Conservation (phyloP, 176 grass and related monocot genomes). For the Bothriochloa decipiens region DNA sequence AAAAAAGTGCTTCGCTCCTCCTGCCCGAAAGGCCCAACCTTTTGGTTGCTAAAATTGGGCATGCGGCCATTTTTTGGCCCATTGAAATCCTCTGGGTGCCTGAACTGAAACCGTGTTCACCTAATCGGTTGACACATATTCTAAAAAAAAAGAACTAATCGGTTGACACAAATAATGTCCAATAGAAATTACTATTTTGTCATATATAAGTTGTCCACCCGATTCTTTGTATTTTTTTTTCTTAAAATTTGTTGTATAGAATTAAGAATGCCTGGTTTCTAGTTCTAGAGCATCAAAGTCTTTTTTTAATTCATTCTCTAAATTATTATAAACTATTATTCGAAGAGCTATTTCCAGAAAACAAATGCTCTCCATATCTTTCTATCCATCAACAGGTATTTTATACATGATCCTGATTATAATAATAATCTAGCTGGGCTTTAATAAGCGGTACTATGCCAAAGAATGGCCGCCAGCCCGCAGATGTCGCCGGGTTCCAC, state of each 20-base stretch:
- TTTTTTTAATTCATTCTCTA: neutral
- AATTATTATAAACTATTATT: neutral
- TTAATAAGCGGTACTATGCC: neutral
- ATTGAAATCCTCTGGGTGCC: neutral
- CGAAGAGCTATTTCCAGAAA: too few relatives aligned
- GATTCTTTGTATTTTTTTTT: too few relatives aligned
- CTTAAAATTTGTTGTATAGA: too few relatives aligned
- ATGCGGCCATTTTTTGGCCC: neutral
- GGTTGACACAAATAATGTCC: neutral
- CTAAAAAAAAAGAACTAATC: too few relatives aligned
- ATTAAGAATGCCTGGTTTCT: neutral
- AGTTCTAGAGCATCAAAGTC: neutral
- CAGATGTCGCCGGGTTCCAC: neutral
- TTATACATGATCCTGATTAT: neutral
- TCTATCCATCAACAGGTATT: neutral
- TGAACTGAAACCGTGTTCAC: neutral
- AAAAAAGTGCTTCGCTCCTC: too few relatives aligned
- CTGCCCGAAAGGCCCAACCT: neutral
- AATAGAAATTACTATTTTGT: neutral
- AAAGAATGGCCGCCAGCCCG: neutral
- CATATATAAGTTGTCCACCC: neutral
- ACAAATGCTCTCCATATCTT: neutral
- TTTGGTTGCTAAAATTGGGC: neutral
- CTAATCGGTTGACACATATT: neutral
- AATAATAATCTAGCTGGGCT: neutral